Percentiles rank a stretch among this genome's conserved stretches.
These are phyloP conservation scores for Vitis hybrid DNA, from an alignment of 177 flowering plant genomes.

Conservation along the genomic window DNA sequence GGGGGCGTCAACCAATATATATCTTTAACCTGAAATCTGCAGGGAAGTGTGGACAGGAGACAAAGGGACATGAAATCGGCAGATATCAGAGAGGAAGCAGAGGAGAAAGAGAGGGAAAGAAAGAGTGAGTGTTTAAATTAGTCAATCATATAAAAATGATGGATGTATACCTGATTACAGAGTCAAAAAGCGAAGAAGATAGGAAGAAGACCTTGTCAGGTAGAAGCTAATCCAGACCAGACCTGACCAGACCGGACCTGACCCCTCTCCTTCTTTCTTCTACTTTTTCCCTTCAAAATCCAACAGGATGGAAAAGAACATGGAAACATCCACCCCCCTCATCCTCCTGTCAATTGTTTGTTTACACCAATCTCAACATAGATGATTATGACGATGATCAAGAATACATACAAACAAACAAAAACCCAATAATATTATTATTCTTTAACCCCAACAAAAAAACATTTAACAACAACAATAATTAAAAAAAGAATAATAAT, in stretches of 20 bases:
- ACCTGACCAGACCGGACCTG: constrained; percentile 18
- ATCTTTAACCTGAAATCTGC: not conserved
- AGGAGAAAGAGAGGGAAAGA: constrained; percentile 3
- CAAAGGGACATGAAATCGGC: not conserved
- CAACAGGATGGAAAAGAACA: not conserved
- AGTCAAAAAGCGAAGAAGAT: constrained; percentile 3
- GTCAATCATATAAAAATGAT: not conserved
- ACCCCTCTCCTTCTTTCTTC: not conserved
- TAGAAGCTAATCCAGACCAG: constrained; percentile 5
- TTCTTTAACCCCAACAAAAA: not conserved
- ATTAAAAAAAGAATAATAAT: not conserved
- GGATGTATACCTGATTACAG: constrained; percentile 20
- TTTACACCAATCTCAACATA: not conserved
- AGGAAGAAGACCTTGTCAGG: not conserved
- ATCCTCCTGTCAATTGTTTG: constrained; percentile 2
- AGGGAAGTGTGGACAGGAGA: not conserved
- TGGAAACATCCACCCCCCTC: not conserved
- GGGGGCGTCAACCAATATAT: too few species aligned
- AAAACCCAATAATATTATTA: not conserved
- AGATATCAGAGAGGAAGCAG: not conserved
- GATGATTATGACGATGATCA: constrained; percentile 3
- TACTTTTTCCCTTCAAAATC: not conserved
- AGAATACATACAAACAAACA: constrained; percentile 4
- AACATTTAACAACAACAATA: not conserved
- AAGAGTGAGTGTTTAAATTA: constrained; percentile 6